Evolutionary conservation across 2,329 filamentous ascomycete species (phyloP), one percentile per base, ranked within the genome.

Genomic region (Gnomoniopsis smithogilvyi): DNA sequence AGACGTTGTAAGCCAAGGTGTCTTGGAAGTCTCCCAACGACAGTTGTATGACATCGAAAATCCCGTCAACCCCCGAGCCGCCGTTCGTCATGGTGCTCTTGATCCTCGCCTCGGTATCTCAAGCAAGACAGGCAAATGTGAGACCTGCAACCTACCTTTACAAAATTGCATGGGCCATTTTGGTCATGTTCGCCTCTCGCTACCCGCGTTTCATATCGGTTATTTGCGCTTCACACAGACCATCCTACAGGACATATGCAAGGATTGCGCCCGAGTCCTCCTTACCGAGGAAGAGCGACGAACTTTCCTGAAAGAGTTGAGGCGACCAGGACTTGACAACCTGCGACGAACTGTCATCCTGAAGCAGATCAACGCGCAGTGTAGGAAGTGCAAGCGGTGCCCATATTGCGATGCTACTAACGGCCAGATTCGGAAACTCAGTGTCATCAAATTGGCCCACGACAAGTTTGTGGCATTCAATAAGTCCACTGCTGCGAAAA

Each of bases 161-260:
- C 85, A 92, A 67, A 86, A 89, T 64, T 99, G 95, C 74, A 95
- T 92, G 66, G 95, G 95, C 14, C 95, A 99, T 74, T 99, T 98
- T 69, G 95, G 95, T 50, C 89, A 97, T 74, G 90, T 99, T 67
- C 87, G 91, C 68, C 84, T 99, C 15, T 91, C 94, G 1, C 80
- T 99, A 54, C 95, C 95, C 3, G 92, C 90, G 47, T 98, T 98
- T 70, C 95, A 99, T 71, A 92, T 98, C 64, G 95, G 95, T 41
- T 99, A 97, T 71, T 84, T 99, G 67, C 95, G 92, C 71, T 92
- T 96, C 72, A 92, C 95, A 64, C 94, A 96, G 70, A 88, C 88
- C 48, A 93, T 96, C 58, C 81, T 99, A 24, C 93, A 98, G 72
- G 90, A 95, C 69, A 96, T 99, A 64, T 99, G 95, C 86, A 99